Base-by-base conservation (phyloP, 352 stramenopile genomes). In the Phytophthora tubulina region DNA sequence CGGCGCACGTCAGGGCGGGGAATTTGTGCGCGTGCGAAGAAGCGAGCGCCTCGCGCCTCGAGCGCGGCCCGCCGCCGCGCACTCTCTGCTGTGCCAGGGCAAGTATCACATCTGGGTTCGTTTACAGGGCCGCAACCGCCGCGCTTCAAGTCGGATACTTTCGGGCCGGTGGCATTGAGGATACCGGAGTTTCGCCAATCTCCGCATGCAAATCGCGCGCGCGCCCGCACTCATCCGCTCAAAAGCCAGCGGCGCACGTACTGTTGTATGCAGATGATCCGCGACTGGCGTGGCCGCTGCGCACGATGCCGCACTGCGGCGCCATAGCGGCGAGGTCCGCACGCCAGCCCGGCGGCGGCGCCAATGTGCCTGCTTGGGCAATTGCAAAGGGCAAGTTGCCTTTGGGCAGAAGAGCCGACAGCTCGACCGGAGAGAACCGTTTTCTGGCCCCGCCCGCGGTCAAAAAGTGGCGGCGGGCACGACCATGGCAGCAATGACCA, bases 261-360 rank as follows among this genome's bases (percentile, higher is more conserved):
- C 67, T 70, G 61, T 69, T 62, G 60, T 53, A 50, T 51, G 67
- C 67, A 79, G 72, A 79, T 75, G 72, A 79, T 79, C 67, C 72
- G 52, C 42, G 48, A 65, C 71, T 78, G 67, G 55, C 71, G 71
- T 78, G 66, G 49, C 68, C 68, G 30, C 32, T 62, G 61, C 57
- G 56, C 69, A 65, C 53, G 57, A 73, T 73, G 33, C 65, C 7
- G 49, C 33, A 54, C 60, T 46, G 52, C 51, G 63, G 42, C 44
- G 52, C 44, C 21, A 27, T 70, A 67, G 59, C 65, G 27, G 65
- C 63, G 60, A 74, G 65, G 73, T 73, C 62, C 51, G 58, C 64
- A 72, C 70, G 64, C 53, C 56, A 77, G 57, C 9, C 15, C 42
- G 4, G 49, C 46, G 33, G 35, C 17, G 13, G 4, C 44, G 35